Conservation (phyloP, 345 rosid species). For the Sonneratia alba region DNA sequence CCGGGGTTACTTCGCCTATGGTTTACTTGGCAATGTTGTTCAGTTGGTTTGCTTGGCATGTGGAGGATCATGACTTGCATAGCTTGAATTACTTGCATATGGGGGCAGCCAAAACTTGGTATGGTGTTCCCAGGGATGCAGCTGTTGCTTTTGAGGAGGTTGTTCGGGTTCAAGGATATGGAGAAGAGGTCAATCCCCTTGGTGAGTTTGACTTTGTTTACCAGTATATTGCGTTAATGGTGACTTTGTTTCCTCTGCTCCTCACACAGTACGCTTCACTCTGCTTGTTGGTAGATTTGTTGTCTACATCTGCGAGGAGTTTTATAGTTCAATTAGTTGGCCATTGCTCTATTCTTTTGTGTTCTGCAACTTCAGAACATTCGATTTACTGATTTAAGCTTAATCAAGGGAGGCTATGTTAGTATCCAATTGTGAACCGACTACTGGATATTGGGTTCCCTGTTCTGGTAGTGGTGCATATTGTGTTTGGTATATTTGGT, state of each 20-base stretch:
- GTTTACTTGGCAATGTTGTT: slow-evolving; percentile 93
- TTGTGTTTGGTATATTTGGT: not conserved
- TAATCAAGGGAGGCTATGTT: not conserved
- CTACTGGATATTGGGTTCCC: not conserved
- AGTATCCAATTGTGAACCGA: no score
- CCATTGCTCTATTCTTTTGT: not conserved
- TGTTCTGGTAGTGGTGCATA: not conserved
- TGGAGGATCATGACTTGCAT: slow-evolving; percentile 94
- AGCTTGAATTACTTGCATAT: slow-evolving; percentile 96
- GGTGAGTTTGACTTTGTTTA: slow-evolving; percentile 36
- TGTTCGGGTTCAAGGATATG: slow-evolving; percentile 87
- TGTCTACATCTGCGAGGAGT: not conserved
- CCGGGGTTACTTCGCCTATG: slow-evolving; percentile 98
- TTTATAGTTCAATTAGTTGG: not conserved
- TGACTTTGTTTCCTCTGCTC: slow-evolving; percentile 21
- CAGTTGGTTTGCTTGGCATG: slow-evolving; percentile 99
- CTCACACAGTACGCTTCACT: not conserved
- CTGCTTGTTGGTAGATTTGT: not conserved
- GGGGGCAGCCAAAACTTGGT: slow-evolving; percentile 98
- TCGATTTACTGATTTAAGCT: not conserved
- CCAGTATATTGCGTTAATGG: not conserved
- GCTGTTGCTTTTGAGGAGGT: slow-evolving; percentile 95
- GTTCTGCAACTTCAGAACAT: not conserved
- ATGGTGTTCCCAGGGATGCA: slow-evolving; percentile 91
- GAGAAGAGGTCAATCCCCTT: slow-evolving; percentile 91